Conservation (phyloP, 176 grass and related monocot species). For the Juncus inflexus region DNA sequence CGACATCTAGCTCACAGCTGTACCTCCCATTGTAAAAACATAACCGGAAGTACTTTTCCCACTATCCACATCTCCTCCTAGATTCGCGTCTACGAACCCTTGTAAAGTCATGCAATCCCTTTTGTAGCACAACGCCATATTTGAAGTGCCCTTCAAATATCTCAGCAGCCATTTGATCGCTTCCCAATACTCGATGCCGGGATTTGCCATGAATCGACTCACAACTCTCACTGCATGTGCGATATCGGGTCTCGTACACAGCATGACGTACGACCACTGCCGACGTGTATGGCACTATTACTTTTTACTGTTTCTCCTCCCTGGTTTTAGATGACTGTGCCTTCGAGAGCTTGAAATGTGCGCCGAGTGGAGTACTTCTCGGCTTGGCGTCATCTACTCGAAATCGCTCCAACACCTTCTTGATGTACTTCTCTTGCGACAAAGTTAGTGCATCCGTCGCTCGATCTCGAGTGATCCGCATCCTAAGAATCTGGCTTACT, state of each 20-base stretch:
- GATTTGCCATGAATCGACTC: slow-evolving; percentile 6
- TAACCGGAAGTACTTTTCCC: not conserved
- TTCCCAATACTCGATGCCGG: not conserved
- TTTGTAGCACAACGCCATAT: not conserved
- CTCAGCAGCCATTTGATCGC: slow-evolving; percentile 12
- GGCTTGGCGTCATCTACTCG: too few relatives aligned
- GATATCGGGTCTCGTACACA: not conserved
- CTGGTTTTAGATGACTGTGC: too few relatives aligned
- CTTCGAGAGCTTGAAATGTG: too few relatives aligned
- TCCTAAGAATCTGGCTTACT: too few relatives aligned
- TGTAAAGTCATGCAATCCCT: not conserved
- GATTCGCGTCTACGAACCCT: not conserved
- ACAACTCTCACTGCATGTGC: slow-evolving; percentile 9
- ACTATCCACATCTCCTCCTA: slow-evolving; percentile 6
- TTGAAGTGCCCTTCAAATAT: slow-evolving; percentile 12
- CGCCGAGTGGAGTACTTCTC: too few relatives aligned
- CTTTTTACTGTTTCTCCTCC: too few relatives aligned
- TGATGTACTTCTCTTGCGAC: too few relatives aligned
- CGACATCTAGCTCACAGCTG: not conserved
- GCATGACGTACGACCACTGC: too few relatives aligned
- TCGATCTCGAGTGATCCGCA: too few relatives aligned
- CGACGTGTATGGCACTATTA: too few relatives aligned
- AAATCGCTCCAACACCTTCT: too few relatives aligned
- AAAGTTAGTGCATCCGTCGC: too few relatives aligned
- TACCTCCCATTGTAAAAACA: not conserved